A percentile compares a stretch with the other conserved stretches of the same genome.
These are phyloP conservation scores for Acaromyces ingoldii DNA, from an alignment of 1,284 basidiomycete genomes.

Conservation along the genomic window DNA sequence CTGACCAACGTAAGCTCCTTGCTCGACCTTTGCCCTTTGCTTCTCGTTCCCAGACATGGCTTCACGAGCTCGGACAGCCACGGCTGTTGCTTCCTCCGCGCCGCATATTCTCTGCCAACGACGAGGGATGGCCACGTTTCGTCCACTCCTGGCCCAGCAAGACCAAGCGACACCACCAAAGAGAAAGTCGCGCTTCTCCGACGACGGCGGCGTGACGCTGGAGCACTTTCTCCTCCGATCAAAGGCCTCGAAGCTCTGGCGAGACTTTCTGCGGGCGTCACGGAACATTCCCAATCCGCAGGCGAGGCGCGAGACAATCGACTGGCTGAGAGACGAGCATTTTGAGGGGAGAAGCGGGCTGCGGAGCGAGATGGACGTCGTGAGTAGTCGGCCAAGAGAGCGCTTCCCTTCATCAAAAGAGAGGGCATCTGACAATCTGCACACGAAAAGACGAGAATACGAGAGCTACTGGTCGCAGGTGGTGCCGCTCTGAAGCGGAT, in stretches of 20 bases:
- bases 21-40: too few relatives aligned
- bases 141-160: too few relatives aligned
- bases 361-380: not conserved
- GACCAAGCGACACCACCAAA: too few relatives aligned
- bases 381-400: not conserved
- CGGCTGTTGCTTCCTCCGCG: too few relatives aligned
- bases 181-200: too few relatives aligned
- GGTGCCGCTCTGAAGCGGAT: slow-evolving; percentile 4
- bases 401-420: not conserved
- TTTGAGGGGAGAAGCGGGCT: slow-evolving; percentile 3
- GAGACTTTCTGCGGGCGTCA: slow-evolving; percentile 33
- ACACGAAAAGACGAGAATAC: not conserved
- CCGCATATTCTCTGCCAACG: too few relatives aligned
- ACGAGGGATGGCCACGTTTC: too few relatives aligned
- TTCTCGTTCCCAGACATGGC: too few relatives aligned
- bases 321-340: slow-evolving; percentile 15
- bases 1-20: too few relatives aligned
- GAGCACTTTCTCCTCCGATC: slow-evolving; percentile 12
- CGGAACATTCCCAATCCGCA: slow-evolving; percentile 36
- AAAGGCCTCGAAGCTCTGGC: slow-evolving; percentile 26
- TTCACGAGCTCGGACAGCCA: too few relatives aligned
- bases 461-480: not conserved
- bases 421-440: not conserved
- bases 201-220: slow-evolving; percentile 1
- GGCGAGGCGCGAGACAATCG: slow-evolving; percentile 37